Conservation (phyloP, 1,284 basidiomycete genomes). For the Cutaneotrichosporon mucoides region DNA sequence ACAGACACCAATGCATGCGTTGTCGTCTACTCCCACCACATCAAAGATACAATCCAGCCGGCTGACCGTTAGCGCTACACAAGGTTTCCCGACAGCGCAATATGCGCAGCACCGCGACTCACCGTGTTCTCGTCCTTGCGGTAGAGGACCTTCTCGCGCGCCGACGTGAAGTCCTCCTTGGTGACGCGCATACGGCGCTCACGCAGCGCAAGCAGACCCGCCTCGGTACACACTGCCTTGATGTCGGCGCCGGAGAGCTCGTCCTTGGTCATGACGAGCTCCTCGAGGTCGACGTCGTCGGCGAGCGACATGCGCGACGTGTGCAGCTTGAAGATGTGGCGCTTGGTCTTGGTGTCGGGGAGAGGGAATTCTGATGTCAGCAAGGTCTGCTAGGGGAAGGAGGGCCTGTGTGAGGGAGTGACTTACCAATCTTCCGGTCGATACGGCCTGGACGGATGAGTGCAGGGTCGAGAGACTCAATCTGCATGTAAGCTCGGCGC, state of each 20-base stretch:
- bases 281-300: constrained; percentile 92
- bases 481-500: constrained; percentile 63
- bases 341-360: constrained; percentile 92
- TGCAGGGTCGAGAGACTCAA: constrained; percentile 92
- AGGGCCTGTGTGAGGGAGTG: constrained; percentile 3
- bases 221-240: constrained; percentile 96
- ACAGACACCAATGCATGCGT: constrained; percentile 6
- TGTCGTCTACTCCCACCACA: constrained; percentile 5
- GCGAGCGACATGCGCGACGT: constrained; percentile 92
- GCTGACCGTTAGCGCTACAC: constrained; percentile 14
- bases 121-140: constrained; percentile 86
- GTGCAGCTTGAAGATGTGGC: constrained; percentile 96
- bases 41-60: constrained; percentile 45
- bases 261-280: constrained; percentile 94
- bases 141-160: constrained; percentile 86
- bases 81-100: background rate
- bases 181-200: constrained; percentile 96
- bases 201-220: constrained; percentile 86
- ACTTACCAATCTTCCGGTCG: constrained; percentile 81
- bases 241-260: constrained; percentile 97
- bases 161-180: constrained; percentile 81
- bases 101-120: constrained; percentile 11
- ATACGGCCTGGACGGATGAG: constrained; percentile 97
- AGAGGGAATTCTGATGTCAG: constrained; percentile 70
- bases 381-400: too few relatives aligned